Base-by-base conservation (phyloP, 2,329 filamentous ascomycete genomes). In the Penicillium sp. region DNA sequence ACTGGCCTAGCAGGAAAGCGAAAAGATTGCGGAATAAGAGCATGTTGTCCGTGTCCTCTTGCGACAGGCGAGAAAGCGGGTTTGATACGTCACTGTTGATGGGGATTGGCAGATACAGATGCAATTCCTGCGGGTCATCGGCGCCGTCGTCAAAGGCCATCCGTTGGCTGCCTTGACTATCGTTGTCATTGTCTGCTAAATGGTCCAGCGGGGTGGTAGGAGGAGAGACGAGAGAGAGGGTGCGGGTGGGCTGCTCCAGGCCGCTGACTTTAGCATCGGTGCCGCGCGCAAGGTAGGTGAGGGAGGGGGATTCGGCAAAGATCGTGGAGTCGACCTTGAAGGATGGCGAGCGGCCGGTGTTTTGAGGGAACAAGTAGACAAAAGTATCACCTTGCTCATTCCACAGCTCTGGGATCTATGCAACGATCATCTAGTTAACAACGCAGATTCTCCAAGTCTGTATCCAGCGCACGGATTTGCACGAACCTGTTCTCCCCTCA, bases 21-120 rank as follows among this genome's bases (percentile, higher is more conserved):
- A 87, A 85, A 51, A 86, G 76, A 65, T 87, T 87, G 49, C 85
- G 82, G 64, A 85, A 83, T 12, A 83, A 74, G 7, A 87, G 69
- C 31, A 87, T 70, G 0, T 78, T 81, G 57, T 87, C 82, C 7
- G 81, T 71, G 62, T 87, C 84, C 35, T 82, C 75, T 31, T 68
- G 66, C 53, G 73, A 61, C 60, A 75, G 58, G 45, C 68, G 57
- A 60, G 66, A 64, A 53, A 66, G 55, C 43, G 71, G 59, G 66
- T 61, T 66, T 54, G 76, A 67, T 53, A 76, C 63, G 60, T 85
- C 82, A 35, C 76, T 79, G 62, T 80, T 80, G 7, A 86, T 73
- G 14, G 80, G 77, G 35, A 86, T 78, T 0, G 84, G 84, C 41
- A 88, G 70, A 62, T 84, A 86, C 2, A 87, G 72, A 65, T 85